Conservation (phyloP, 2,329 filamentous ascomycete genomes). For the Gnomoniopsis sp. region DNA sequence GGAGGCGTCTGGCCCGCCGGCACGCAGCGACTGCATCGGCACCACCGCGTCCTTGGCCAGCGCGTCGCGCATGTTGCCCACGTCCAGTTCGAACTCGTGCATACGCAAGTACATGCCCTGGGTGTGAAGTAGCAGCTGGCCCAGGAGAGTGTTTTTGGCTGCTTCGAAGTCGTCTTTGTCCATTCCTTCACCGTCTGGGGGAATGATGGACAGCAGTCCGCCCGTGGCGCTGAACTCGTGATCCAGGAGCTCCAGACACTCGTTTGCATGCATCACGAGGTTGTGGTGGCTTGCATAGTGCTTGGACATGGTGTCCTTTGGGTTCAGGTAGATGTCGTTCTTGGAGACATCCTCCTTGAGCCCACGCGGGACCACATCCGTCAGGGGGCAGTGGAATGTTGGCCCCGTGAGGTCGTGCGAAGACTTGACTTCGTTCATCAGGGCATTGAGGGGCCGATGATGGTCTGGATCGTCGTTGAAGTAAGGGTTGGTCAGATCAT, state of each 20-base stretch:
- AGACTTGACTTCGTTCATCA: slow-evolving; percentile 42
- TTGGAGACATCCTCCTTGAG: slow-evolving; percentile 17
- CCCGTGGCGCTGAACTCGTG: slow-evolving; percentile 55
- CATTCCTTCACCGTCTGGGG: slow-evolving; percentile 34
- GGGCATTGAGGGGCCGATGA: slow-evolving; percentile 41
- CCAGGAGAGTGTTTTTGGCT: slow-evolving; percentile 50
- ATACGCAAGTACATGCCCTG: slow-evolving; percentile 51
- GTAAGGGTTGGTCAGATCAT: slow-evolving; percentile 47
- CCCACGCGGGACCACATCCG: slow-evolving; percentile 21
- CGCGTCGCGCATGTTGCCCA: slow-evolving; percentile 48
- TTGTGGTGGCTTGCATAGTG: slow-evolving; percentile 46
- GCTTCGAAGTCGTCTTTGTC: slow-evolving; percentile 33
- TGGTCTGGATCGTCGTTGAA: slow-evolving; percentile 44
- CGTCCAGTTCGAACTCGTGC: slow-evolving; percentile 54
- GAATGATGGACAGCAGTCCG: slow-evolving; percentile 53
- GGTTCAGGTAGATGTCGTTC: slow-evolving; percentile 6
- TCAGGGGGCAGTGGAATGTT: slow-evolving; percentile 45
- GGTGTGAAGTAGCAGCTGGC: slow-evolving; percentile 53
- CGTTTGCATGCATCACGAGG: slow-evolving; percentile 55
- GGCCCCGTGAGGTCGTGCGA: slow-evolving; percentile 40
- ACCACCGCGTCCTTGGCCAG: slow-evolving; percentile 47
- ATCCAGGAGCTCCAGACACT: slow-evolving; percentile 57
- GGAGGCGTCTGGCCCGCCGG: slow-evolving; percentile 48
- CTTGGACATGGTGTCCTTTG: slow-evolving; percentile 2
- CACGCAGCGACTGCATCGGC: slow-evolving; percentile 49